A percentile compares a stretch with the other conserved stretches of the same genome.
These are phyloP conservation scores for Cercospora sp. DNA, from an alignment of 2,329 filamentous ascomycete genomes.

Conservation along the genomic window DNA sequence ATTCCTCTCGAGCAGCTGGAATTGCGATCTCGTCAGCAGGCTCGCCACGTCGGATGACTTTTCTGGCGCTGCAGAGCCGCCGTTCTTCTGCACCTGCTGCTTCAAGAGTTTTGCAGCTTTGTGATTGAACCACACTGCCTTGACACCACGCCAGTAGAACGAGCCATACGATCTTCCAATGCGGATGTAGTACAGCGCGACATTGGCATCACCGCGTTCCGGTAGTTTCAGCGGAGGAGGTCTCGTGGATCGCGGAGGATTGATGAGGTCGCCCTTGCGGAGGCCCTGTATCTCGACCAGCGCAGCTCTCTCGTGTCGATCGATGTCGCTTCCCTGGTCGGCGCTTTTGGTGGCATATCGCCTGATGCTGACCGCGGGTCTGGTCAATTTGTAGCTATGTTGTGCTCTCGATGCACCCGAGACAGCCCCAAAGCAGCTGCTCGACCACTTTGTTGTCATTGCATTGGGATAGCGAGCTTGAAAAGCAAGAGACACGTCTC, in stretches of 20 bases:
- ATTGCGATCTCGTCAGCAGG: conserved; percentile 62
- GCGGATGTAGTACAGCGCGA: conserved; percentile 57
- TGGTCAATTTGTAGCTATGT: neutral
- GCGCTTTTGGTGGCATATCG: conserved; percentile 10
- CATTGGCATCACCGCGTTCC: conserved; percentile 47
- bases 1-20: conserved; percentile 68
- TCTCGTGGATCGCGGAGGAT: conserved; percentile 71
- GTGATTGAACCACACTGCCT: conserved; percentile 69
- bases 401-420: conserved; percentile 25
- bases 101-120: conserved; percentile 48
- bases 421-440: conserved; percentile 34
- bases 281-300: conserved; percentile 34
- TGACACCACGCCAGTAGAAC: conserved; percentile 87
- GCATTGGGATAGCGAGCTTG: conserved; percentile 26
- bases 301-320: conserved; percentile 26
- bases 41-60: conserved; percentile 7
- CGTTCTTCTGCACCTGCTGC: conserved; percentile 43
- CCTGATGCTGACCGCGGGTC: neutral
- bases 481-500: neutral
- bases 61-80: conserved; percentile 7
- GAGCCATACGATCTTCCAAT: conserved; percentile 72
- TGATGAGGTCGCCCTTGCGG: conserved; percentile 56
- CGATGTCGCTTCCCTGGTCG: conserved; percentile 15
- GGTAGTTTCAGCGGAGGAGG: conserved; percentile 69
- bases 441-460: conserved; percentile 40